Percentiles rank a stretch among this genome's conserved stretches.
Evolutionary conservation across 129 eudicot genomes (phyloP).

Genomic region (Artemisia annua): DNA sequence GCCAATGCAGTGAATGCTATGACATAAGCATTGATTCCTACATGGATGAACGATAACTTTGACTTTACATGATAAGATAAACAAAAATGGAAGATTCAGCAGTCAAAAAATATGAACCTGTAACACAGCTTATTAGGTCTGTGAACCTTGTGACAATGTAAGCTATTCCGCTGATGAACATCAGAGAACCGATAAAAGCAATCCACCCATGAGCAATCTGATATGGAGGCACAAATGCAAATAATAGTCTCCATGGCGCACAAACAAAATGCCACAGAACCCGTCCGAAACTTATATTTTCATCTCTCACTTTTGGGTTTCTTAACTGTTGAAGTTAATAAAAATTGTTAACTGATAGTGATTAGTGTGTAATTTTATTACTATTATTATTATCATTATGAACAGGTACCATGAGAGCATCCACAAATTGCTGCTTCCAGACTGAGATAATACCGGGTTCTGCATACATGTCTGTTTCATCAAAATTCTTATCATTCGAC

Average conservation of each 20-base stretch:
- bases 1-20: conserved; percentile 95
- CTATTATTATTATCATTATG: background rate
- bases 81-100: background rate
- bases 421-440: conserved; percentile 81
- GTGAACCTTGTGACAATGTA: conserved; percentile 76
- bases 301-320: conserved; percentile 42
- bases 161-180: conserved; percentile 85
- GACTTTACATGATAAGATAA: conserved; percentile 18
- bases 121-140: conserved; percentile 86
- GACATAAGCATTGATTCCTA: conserved; percentile 81
- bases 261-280: conserved; percentile 60
- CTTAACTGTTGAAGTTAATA: conserved; percentile 44
- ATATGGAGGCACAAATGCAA: conserved; percentile 94
- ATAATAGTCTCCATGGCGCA: conserved; percentile 79
- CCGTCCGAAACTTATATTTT: conserved; percentile 34
- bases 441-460: conserved; percentile 33
- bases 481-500: conserved; percentile 34
- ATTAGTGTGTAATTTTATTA: background rate
- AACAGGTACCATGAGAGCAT: conserved; percentile 64
- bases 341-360: background rate
- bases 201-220: conserved; percentile 97
- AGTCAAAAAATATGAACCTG: conserved; percentile 46
- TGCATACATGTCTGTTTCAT: conserved; percentile 16
- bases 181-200: conserved; percentile 72
- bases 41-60: conserved; percentile 28